phyloP scores from a whole-genome alignment of 2,329 filamentous ascomycete species.

The Alternaria sp. region DNA sequence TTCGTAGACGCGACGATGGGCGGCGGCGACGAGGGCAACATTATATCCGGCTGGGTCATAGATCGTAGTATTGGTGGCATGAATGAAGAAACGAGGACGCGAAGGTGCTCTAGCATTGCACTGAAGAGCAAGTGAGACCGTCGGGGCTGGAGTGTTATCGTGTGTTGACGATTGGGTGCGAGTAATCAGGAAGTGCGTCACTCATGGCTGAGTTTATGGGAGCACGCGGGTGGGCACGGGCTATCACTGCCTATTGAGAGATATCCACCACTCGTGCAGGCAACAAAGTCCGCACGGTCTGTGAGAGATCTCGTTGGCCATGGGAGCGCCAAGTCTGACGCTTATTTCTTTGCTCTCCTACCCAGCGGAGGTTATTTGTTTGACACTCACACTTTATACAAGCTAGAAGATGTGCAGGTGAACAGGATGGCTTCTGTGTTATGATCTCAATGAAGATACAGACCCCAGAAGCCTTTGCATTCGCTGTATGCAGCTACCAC shows the following conservation, averaged over 20 bases:
- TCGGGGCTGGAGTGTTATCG: too few relatives aligned
- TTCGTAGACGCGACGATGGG: not conserved
- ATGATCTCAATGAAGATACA: not conserved
- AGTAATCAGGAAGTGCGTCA: not conserved
- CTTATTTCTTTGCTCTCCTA: not conserved
- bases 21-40: not conserved
- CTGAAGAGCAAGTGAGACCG: not conserved
- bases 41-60: not conserved
- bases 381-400: not conserved
- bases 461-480: not conserved
- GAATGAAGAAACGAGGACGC: not conserved
- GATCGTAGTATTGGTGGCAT: not conserved
- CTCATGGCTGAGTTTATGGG: not conserved
- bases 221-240: not conserved
- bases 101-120: not conserved
- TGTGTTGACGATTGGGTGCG: not conserved
- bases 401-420: not conserved
- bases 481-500: not conserved
- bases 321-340: not conserved
- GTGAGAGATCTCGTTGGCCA: not conserved
- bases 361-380: not conserved
- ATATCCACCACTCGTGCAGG: too few relatives aligned
- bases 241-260: not conserved
- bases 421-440: not conserved
- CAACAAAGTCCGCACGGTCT: not conserved